Evolutionary conservation across 176 grass and related monocot genomes (phyloP).

Genomic region (Leersia perrieri): DNA sequence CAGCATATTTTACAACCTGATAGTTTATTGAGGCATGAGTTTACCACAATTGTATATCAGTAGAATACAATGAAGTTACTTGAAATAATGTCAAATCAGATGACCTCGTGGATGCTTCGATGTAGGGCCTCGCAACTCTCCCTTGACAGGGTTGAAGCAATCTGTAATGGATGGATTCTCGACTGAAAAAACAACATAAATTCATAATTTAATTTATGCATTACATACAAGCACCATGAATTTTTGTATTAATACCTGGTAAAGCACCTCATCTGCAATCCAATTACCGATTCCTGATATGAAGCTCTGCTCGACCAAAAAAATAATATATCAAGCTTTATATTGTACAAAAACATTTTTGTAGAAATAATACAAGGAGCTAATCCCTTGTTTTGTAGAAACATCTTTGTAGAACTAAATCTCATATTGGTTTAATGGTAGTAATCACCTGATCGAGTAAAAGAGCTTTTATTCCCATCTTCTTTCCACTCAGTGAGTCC

Average conservation of each 20-base stretch:
- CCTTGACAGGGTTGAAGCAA: conserved; percentile 67
- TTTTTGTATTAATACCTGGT: conserved; percentile 51
- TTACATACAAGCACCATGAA: neutral
- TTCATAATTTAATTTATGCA: neutral
- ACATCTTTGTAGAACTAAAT: conserved; percentile 15
- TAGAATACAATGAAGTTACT: neutral
- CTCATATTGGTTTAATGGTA: neutral
- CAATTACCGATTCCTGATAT: conserved; percentile 96
- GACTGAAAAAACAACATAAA: conserved; percentile 48
- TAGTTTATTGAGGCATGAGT: conserved; percentile 15
- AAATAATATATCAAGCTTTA: neutral
- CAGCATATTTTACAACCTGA: conserved; percentile 82
- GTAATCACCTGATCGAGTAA: conserved; percentile 84
- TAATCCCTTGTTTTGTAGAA: neutral
- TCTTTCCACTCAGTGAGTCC: conserved; percentile 60
- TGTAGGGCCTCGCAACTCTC: conserved; percentile 71
- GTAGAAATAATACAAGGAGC: neutral
- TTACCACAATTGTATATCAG: neutral
- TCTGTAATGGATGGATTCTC: conserved; percentile 76
- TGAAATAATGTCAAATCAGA: neutral
- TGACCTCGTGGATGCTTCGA: conserved; percentile 69
- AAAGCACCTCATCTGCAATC: conserved; percentile 96
- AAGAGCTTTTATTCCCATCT: conserved; percentile 81
- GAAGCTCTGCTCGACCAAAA: conserved; percentile 54
- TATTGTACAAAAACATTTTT: neutral